phyloP scores from a whole-genome alignment of 2,329 filamentous ascomycete genomes.

The Trichoderma sp. region DNA sequence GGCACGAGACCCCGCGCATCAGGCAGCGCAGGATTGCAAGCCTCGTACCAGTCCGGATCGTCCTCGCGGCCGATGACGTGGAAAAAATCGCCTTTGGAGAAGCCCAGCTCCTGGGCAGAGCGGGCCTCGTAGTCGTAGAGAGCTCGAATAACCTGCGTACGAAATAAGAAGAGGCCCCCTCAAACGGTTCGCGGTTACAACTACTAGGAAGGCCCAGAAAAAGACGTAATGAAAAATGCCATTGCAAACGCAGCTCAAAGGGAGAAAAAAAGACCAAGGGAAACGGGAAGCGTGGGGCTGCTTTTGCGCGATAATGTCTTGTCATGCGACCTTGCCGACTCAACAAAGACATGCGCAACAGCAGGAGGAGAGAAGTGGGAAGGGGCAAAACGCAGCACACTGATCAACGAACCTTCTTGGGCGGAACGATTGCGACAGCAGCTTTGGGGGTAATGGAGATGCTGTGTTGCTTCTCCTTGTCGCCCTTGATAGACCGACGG shows the following conservation, averaged over 20 bases:
- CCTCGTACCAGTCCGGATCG: slow-evolving; percentile 96
- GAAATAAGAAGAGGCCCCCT: neutral
- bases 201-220: slow-evolving; percentile 18
- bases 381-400: neutral
- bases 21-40: slow-evolving; percentile 88
- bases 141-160: slow-evolving; percentile 85
- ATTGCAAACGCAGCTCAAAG: slow-evolving; percentile 8
- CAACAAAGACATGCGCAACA: neutral
- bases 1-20: slow-evolving; percentile 88
- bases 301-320: neutral
- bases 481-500: slow-evolving; percentile 85
- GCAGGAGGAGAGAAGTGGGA: neutral
- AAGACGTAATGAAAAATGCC: slow-evolving; percentile 19
- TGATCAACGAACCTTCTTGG: slow-evolving; percentile 74
- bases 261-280: neutral
- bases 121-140: slow-evolving; percentile 88
- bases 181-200: neutral
- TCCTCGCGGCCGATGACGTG: slow-evolving; percentile 96
- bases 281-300: neutral
- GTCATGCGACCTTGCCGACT: slow-evolving; percentile 19
- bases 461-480: slow-evolving; percentile 70
- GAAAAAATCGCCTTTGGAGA: slow-evolving; percentile 94
- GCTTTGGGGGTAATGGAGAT: slow-evolving; percentile 81
- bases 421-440: slow-evolving; percentile 82
- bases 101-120: slow-evolving; percentile 76